Evolutionary conservation across 2,329 filamentous ascomycete species (phyloP).

Genomic region (Dendryphion nanum): DNA sequence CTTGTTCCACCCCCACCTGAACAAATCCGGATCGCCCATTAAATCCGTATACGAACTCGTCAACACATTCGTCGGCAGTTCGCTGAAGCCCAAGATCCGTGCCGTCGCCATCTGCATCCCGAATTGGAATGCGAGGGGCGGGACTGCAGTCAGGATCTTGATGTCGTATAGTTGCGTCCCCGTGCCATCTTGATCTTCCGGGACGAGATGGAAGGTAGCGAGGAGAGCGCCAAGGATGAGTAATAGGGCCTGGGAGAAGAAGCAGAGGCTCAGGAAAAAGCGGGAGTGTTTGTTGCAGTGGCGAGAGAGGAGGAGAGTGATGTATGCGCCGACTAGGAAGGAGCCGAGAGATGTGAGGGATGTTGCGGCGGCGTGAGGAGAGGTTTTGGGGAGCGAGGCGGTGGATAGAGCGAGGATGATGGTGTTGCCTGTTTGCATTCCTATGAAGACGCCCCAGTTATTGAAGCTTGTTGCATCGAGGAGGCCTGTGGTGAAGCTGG

Average conservation of each 20-base stretch:
- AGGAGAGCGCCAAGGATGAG: constrained; percentile 55
- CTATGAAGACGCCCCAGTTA: constrained; percentile 51
- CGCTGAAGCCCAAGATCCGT: constrained; percentile 52
- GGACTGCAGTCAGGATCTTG: constrained; percentile 13
- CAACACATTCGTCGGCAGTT: constrained; percentile 55
- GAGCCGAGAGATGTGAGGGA: constrained; percentile 45
- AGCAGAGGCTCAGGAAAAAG: constrained; percentile 46
- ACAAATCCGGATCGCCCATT: constrained; percentile 50
- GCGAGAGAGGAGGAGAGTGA: constrained; percentile 46
- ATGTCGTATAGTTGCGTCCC: background rate
- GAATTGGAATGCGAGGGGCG: constrained; percentile 52
- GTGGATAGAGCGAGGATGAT: constrained; percentile 62
- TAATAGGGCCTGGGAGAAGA: constrained; percentile 52
- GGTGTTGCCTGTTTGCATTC: constrained; percentile 60
- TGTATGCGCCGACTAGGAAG: constrained; percentile 46
- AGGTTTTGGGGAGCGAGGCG: constrained; percentile 49
- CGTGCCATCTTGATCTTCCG: background rate
- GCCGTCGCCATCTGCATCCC: constrained; percentile 55
- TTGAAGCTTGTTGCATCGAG: constrained; percentile 50
- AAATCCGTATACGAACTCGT: constrained; percentile 57
- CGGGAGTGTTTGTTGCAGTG: background rate
- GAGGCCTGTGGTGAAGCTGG: constrained; percentile 48
- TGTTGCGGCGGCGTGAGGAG: constrained; percentile 37
- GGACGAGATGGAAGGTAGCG: constrained; percentile 39
- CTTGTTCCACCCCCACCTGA: constrained; percentile 46